Base-by-base conservation (phyloP, 2,329 filamentous ascomycete genomes). In the Xylariaceae sp. region DNA sequence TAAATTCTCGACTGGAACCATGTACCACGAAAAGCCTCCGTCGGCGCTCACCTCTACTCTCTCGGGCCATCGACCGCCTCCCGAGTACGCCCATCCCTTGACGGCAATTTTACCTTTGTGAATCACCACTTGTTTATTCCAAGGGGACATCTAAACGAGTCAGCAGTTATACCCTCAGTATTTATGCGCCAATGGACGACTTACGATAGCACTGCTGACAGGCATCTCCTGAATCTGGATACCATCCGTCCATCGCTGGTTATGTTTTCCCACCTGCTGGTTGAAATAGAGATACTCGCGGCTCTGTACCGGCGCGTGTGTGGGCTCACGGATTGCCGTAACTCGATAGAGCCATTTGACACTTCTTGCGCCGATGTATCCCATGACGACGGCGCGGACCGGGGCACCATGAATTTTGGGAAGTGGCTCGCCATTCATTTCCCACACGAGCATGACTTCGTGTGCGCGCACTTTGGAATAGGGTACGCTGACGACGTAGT, bases 221-320 rank as follows among this genome's bases (percentile, higher is more conserved):
- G 85, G 85, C 84, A 88, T 88, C 37, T 87, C 85, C 63, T 89
- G 85, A 62, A 86, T 88, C 58, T 79, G 80, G 57, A 85, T 84
- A 0, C 82, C 84, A 45, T 82, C 80, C 12, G 73, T 80, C 60
- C 80, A 78, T 6, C 71, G 72, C 8, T 76, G 72, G 58, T 87
- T 87, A 61, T 88, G 83, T 69, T 87, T 88, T 8, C 84, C 85
- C 0, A 84, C 72, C 65, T 89, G 85, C 8, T 83, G 82, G 1
- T 79, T 81, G 66, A 85, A 89, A 69, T 88, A 87, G 0, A 87
- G 73, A 52, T 87, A 87, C 64, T 87, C 84, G 51, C 78, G 77
- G 63, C 75, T 79, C 68, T 87, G 84, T 0, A 87, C 83, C 0
- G 84, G 85, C 0, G 83, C 84, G 4, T 71, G 61, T 0, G 75